phyloP scores from a whole-genome alignment of 768 basidiomycete species.

The Sistotremastrum suecicum region DNA sequence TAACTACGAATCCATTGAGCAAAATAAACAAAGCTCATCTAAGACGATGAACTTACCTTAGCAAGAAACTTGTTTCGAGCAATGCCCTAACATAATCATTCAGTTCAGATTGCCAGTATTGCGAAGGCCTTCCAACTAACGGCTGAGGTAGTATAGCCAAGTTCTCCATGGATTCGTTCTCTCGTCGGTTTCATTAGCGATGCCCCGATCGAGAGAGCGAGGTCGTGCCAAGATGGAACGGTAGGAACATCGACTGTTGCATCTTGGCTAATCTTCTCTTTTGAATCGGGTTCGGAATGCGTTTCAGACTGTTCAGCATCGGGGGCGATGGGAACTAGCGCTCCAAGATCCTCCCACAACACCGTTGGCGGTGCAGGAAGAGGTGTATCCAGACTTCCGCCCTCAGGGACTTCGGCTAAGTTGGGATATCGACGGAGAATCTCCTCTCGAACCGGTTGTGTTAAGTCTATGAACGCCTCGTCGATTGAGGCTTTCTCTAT shows the following conservation, averaged over 20 bases:
- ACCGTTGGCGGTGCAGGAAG: constrained; percentile 61
- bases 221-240: constrained; percentile 68
- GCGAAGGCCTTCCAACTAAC: constrained; percentile 29
- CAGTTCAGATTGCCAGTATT: neutral
- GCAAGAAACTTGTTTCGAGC: constrained; percentile 90
- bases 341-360: constrained; percentile 45
- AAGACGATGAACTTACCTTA: constrained; percentile 38
- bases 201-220: constrained; percentile 79
- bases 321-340: constrained; percentile 43
- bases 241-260: constrained; percentile 10
- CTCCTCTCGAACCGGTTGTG: constrained; percentile 60
- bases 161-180: constrained; percentile 44
- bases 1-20: constrained; percentile 32
- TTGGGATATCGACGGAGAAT: constrained; percentile 67
- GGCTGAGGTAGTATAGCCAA: constrained; percentile 92
- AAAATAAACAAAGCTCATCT: neutral
- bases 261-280: neutral
- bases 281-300: constrained; percentile 5
- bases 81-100: constrained; percentile 44
- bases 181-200: constrained; percentile 72
- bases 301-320: constrained; percentile 10
- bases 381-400: constrained; percentile 64
- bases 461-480: constrained; percentile 91
- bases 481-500: constrained; percentile 96
- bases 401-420: constrained; percentile 52